Evolutionary conservation across 805 yeast genomes (phyloP), one percentile per base, ranked within the genome.

Genomic region (Kodamaea nitidulidarum): DNA sequence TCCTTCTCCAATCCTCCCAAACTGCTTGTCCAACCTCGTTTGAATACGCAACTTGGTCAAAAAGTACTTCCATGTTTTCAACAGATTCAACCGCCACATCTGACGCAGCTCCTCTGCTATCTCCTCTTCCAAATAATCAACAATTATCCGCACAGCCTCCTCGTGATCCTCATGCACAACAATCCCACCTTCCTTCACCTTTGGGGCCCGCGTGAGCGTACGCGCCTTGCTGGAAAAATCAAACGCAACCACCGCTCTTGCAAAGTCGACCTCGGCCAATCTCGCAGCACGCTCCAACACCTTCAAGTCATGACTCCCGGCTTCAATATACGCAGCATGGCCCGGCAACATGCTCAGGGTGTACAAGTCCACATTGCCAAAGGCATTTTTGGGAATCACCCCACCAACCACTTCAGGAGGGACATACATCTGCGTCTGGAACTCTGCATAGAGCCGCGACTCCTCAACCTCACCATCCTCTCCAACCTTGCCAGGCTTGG

Each of bases 161-260:
- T 66, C 63, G 44, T 62, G 78, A 50, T 80, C 81, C 16, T 54
- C 52, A 4, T 84, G 81, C 4, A 88, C 81, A 1, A 93, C 82
- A 17, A 88, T 74, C 2, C 98, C 98, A 4, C 80, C 78, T 30
- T 79, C 73, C 38, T 69, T 66, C 0, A 95, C 91, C 8, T 78
- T 80, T 0, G 84, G 80, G 48, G n/a, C 64, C 15, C 38, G 28
- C 5, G 25, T 68, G 58, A 31, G 68, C 56, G 31, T 62, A 59
- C 20, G 70, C 38, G 26, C 44, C 48, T 9, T 42, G 41, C 20
- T 45, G 36, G 7, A 57, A 60, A 85, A 93, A 40, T 87, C 93
- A 62, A 93, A 91, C 0, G 90, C 87, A 2, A 82, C 81, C 2
- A 88, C 90, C 0, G 97, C 98, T 35, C 78, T 81, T 0, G 95